Percentiles rank a stretch among this genome's conserved stretches.
Conservation (phyloP, 352 stramenopile genomes). For the Phytophthora cajani region DNA sequence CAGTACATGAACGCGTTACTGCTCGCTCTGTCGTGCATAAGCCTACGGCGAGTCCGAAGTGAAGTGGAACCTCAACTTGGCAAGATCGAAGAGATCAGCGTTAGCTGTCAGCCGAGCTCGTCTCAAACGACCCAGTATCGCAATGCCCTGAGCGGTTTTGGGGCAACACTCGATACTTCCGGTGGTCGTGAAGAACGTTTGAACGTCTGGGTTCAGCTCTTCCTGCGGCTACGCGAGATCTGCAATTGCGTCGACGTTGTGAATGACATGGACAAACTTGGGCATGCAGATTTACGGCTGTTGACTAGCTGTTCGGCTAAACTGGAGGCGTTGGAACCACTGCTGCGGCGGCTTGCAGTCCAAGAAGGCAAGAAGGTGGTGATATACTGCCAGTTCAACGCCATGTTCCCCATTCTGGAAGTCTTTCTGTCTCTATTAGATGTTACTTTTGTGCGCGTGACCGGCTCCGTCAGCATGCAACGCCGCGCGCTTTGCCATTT, state of each 20-base stretch:
- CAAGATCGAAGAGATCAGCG: conserved; percentile 84
- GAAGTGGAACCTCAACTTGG: conserved; percentile 81
- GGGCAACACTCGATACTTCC: conserved; percentile 42
- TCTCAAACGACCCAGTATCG: conserved; percentile 78
- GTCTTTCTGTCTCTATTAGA: conserved; percentile 70
- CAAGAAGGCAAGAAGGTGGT: conserved; percentile 77
- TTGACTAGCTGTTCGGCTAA: conserved; percentile 72
- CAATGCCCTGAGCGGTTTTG: conserved; percentile 64
- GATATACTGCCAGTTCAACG: conserved; percentile 79
- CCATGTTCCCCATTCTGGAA: conserved; percentile 79
- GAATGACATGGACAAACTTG: conserved; percentile 80
- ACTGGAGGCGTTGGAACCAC: conserved; percentile 54
- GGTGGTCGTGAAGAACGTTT: conserved; percentile 60
- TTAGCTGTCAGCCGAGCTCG: conserved; percentile 60
- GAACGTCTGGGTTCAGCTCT: conserved; percentile 65
- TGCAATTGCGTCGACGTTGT: conserved; percentile 87
- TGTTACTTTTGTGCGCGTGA: conserved; percentile 71
- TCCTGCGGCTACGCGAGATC: conserved; percentile 70
- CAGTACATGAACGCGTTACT: conserved; percentile 52
- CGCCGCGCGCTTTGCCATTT: conserved; percentile 78
- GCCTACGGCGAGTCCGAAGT: conserved; percentile 69
- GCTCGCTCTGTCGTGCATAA: conserved; percentile 65
- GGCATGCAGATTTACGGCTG: conserved; percentile 66
- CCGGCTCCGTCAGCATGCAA: conserved; percentile 58
- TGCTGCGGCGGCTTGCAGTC: conserved; percentile 60